phyloP scores from a whole-genome alignment of 345 rosid species.

The Eucalyptus shirleyi region DNA sequence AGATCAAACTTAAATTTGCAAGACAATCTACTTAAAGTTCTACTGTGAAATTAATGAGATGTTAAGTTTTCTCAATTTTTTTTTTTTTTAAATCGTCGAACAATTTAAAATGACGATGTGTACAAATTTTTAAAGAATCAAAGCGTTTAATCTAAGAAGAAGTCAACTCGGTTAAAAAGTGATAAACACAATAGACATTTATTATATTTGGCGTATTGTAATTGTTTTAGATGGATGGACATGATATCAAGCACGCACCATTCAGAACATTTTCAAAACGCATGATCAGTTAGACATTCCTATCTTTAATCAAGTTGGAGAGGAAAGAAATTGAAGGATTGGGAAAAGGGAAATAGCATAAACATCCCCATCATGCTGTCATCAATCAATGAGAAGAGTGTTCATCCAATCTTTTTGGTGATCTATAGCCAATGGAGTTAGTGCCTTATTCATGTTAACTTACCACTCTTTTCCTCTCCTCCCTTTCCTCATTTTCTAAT shows the following conservation, averaged over 20 bases:
- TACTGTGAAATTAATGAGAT: rapidly evolving
- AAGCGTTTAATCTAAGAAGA: rapidly evolving
- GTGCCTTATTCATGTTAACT: neutral
- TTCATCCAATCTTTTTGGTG: neutral
- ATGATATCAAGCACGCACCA: rapidly evolving
- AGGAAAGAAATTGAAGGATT: neutral
- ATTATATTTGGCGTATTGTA: rapidly evolving
- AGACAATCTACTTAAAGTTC: rapidly evolving
- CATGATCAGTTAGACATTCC: neutral
- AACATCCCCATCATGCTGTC: neutral
- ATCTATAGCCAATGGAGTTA: neutral
- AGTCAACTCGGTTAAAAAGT: neutral
- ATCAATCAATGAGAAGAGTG: neutral
- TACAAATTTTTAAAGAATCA: neutral
- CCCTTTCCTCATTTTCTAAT: neutral
- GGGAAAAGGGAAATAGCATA: neutral
- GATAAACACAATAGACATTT: neutral
- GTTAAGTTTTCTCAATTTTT: neutral
- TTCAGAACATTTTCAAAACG: neutral
- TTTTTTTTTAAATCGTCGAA: neutral
- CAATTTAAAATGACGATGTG: no score
- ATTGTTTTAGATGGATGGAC: rapidly evolving
- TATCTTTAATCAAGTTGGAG: neutral
- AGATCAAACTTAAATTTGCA: neutral
- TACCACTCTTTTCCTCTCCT: neutral